Conservation (phyloP, 2,329 filamentous ascomycete genomes). For the Pseudocercospora fijiensis region DNA sequence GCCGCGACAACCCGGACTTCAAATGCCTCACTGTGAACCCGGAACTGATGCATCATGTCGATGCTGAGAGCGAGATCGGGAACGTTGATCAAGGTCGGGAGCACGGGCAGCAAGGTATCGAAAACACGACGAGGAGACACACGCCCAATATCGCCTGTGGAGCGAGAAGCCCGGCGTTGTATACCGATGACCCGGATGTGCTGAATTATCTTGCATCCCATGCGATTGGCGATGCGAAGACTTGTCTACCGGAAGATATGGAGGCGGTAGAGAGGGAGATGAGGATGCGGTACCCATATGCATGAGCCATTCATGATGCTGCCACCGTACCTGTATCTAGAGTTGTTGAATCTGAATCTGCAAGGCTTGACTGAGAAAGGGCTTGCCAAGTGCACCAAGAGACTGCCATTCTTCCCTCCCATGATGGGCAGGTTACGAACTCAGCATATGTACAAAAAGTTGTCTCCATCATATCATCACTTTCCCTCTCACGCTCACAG, state of each 20-base stretch:
- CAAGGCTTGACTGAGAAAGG: no score
- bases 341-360: no score
- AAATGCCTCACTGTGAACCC: conserved; percentile 41
- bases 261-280: background rate
- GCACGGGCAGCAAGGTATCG: conserved; percentile 9
- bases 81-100: conserved; percentile 26
- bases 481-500: background rate
- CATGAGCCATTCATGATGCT: no score
- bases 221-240: background rate
- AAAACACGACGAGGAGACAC: conserved; percentile 8
- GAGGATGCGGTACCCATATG: background rate
- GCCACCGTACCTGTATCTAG: no score
- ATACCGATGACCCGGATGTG: conserved; percentile 35
- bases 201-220: conserved; percentile 36
- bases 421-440: background rate
- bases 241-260: background rate
- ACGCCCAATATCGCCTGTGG: conserved; percentile 39
- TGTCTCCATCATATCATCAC: background rate
- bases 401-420: background rate
- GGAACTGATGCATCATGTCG: conserved; percentile 44
- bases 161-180: conserved; percentile 43
- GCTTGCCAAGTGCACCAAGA: background rate
- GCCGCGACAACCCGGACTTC: conserved; percentile 38
- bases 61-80: conserved; percentile 41
- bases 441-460: background rate